These are phyloP conservation scores for Xylaria telfairii DNA, from an alignment of 495 filamentous ascomycete genomes.

Conservation along the genomic window DNA sequence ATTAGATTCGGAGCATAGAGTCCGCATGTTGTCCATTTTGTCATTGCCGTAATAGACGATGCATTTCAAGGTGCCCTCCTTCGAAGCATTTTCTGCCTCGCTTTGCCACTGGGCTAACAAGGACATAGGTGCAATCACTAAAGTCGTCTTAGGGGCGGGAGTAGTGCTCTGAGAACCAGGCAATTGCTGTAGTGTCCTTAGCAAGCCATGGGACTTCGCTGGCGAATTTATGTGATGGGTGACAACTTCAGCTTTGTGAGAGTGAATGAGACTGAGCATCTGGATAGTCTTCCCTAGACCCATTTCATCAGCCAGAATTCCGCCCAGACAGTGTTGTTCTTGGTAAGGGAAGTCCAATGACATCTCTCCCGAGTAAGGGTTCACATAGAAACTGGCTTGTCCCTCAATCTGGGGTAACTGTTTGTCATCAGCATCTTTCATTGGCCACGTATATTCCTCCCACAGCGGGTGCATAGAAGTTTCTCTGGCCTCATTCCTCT, in stretches of 20 bases:
- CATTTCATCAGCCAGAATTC: constrained; percentile 93
- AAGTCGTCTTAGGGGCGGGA: constrained; percentile 83
- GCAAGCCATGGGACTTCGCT: constrained; percentile 40
- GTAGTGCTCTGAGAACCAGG: constrained; percentile 59
- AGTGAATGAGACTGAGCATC: constrained; percentile 92
- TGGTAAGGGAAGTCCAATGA: constrained; percentile 92
- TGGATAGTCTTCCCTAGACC: constrained; percentile 95
- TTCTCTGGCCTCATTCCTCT: constrained; percentile 65
- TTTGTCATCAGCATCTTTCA: constrained; percentile 84
- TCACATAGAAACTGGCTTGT: constrained; percentile 85
- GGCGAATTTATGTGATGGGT: constrained; percentile 33
- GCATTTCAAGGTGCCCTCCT: constrained; percentile 77
- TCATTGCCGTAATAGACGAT: constrained; percentile 92
- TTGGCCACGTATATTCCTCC: constrained; percentile 94
- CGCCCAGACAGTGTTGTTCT: constrained; percentile 92
- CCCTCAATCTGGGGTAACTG: constrained; percentile 66
- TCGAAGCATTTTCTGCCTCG: constrained; percentile 87
- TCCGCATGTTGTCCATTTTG: constrained; percentile 74
- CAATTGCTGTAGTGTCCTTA: constrained; percentile 62
- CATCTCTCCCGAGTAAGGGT: constrained; percentile 94
- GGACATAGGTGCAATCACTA: constrained; percentile 95
- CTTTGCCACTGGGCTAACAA: constrained; percentile 95
- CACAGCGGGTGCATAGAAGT: constrained; percentile 94
- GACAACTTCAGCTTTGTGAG: constrained; percentile 68
- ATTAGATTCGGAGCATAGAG: constrained; percentile 77